These are phyloP conservation scores for Podospora sp. DNA, from an alignment of 495 filamentous ascomycete species.

Conservation along the genomic window DNA sequence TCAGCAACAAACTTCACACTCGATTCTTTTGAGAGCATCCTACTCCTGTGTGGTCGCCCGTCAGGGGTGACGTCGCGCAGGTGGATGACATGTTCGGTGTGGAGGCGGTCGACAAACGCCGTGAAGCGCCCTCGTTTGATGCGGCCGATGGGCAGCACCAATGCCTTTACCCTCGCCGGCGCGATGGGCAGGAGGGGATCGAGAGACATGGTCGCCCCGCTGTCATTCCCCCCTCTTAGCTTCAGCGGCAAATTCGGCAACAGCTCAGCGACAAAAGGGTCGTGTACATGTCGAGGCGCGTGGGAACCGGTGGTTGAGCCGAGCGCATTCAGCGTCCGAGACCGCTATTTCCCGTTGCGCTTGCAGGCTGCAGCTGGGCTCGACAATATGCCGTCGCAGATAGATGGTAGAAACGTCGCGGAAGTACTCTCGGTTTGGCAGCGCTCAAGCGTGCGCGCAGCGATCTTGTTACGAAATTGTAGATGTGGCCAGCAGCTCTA, in stretches of 20 bases:
- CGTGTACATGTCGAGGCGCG: conserved; percentile 31
- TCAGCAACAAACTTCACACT: neutral
- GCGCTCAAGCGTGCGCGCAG: neutral
- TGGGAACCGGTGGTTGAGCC: neutral
- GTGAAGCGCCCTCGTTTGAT: conserved; percentile 82
- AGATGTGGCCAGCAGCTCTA: neutral
- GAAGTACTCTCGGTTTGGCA: neutral
- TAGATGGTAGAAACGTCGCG: neutral
- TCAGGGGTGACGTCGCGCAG: conserved; percentile 91
- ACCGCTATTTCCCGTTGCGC: neutral
- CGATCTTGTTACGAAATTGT: neutral
- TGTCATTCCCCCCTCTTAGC: conserved; percentile 30
- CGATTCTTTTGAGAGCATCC: conserved; percentile 25
- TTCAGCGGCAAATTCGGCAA: neutral
- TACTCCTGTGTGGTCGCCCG: conserved; percentile 85
- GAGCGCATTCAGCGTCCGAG: neutral
- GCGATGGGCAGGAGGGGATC: conserved; percentile 86
- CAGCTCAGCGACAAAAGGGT: conserved; percentile 16
- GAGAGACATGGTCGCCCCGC: conserved; percentile 70
- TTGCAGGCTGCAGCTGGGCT: neutral
- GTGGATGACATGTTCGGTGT: conserved; percentile 78
- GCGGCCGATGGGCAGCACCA: conserved; percentile 81
- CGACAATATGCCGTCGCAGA: conserved; percentile 1
- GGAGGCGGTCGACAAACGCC: conserved; percentile 74
- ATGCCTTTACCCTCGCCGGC: conserved; percentile 81